Conservation (phyloP, 148 eudicot species). For the Vaccinium macrocarpon region DNA sequence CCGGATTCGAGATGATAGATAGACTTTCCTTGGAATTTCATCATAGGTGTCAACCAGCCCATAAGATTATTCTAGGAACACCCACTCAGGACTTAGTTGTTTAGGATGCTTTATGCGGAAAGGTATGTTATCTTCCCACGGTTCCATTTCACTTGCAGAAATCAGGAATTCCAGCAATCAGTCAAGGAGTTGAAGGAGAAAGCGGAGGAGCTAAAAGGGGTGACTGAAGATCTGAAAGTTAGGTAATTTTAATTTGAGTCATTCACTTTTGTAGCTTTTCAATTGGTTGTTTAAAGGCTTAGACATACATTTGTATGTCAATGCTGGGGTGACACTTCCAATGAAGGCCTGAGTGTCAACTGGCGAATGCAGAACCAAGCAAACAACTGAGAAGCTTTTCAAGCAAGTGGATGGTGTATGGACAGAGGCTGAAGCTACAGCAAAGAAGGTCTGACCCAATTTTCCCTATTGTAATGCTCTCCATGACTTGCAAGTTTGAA, state of each 20-base stretch:
- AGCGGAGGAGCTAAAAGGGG: constrained; percentile 79
- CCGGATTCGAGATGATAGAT: background rate
- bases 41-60: background rate
- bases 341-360: constrained; percentile 60
- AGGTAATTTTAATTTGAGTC: constrained; percentile 46
- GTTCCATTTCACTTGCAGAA: constrained; percentile 37
- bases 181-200: constrained; percentile 82
- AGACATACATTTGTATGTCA: constrained; percentile 63
- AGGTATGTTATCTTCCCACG: background rate
- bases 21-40: background rate
- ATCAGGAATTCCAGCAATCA: constrained; percentile 74
- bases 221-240: constrained; percentile 72
- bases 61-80: background rate
- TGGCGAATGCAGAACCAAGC: constrained; percentile 91
- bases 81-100: background rate
- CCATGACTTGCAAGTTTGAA: background rate
- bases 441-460: constrained; percentile 66
- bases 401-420: constrained; percentile 91
- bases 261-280: background rate
- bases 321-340: constrained; percentile 53
- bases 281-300: constrained; percentile 40
- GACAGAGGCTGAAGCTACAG: constrained; percentile 91
- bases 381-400: constrained; percentile 89
- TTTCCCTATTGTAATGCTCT: background rate
- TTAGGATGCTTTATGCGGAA: constrained; percentile 3